A percentile compares a stretch with the other conserved stretches of the same genome.
Evolutionary conservation across 2,329 filamentous ascomycete species (phyloP).

Genomic region (Pseudogymnoascus destructans): DNA sequence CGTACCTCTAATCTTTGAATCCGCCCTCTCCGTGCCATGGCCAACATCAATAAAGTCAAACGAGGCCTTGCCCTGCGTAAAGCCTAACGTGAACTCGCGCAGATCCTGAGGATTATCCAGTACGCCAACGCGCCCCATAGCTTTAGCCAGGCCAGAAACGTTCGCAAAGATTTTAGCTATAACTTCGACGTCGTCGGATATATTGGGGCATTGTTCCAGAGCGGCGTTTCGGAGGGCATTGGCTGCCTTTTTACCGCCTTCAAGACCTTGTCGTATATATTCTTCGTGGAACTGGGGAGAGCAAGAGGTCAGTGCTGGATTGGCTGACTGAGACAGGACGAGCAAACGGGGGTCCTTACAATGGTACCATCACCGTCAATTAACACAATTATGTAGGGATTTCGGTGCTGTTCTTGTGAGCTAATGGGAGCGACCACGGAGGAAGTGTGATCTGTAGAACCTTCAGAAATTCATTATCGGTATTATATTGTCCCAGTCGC

Average conservation of each 20-base stretch:
- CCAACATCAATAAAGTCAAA: slow-evolving; percentile 55
- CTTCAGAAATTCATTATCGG: slow-evolving; percentile 34
- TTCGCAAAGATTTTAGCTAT: slow-evolving; percentile 45
- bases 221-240: slow-evolving; percentile 37
- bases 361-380: slow-evolving; percentile 52
- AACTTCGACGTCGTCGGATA: slow-evolving; percentile 37
- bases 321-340: slow-evolving; percentile 6
- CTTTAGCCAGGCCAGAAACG: slow-evolving; percentile 35
- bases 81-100: slow-evolving; percentile 44
- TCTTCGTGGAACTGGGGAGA: slow-evolving; percentile 41
- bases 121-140: slow-evolving; percentile 36
- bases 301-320: neutral
- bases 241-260: slow-evolving; percentile 29
- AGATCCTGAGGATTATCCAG: slow-evolving; percentile 34
- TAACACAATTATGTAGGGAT: slow-evolving; percentile 46
- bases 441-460: slow-evolving; percentile 25
- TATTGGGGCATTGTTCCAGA: slow-evolving; percentile 33
- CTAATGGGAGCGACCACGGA: neutral
- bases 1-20: slow-evolving; percentile 47
- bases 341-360: slow-evolving; percentile 29
- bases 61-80: slow-evolving; percentile 43
- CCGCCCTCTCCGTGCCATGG: slow-evolving; percentile 42
- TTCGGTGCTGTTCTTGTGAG: slow-evolving; percentile 28
- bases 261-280: slow-evolving; percentile 39
- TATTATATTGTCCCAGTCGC: slow-evolving; percentile 26